A percentile compares a stretch with the other conserved stretches of the same genome.
These are phyloP conservation scores for Aspergillus fumigatus DNA, from an alignment of 2,329 filamentous ascomycete genomes.

Conservation along the genomic window DNA sequence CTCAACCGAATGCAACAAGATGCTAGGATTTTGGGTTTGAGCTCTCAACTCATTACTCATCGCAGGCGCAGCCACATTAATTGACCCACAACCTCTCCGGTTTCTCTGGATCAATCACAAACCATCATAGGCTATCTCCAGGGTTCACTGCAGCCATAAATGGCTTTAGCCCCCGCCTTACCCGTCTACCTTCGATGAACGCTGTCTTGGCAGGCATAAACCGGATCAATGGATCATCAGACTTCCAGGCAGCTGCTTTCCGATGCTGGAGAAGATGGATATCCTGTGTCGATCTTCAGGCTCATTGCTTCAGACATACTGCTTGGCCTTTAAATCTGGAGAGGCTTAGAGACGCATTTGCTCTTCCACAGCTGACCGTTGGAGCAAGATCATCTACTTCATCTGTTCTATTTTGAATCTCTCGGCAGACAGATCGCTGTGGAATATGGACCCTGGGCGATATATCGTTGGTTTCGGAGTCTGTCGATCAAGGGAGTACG, in stretches of 20 bases:
- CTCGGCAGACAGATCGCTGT: neutral
- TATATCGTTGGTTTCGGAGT: neutral
- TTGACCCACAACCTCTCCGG: neutral
- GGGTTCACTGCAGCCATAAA: neutral
- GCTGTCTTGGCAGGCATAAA: neutral
- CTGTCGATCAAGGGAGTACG: neutral
- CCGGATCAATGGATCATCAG: neutral
- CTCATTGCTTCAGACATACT: neutral
- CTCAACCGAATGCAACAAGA: neutral
- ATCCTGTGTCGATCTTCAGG: constrained; percentile 4
- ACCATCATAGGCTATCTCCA: neutral
- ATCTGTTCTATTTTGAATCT: neutral
- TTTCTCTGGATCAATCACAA: neutral
- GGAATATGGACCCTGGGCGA: neutral
- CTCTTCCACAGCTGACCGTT: neutral
- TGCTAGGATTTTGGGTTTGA: neutral
- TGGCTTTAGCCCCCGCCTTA: neutral
- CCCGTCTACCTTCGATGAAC: constrained; percentile 6
- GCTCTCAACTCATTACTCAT: neutral
- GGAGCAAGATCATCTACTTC: neutral
- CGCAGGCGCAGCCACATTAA: neutral
- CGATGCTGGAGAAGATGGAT: neutral
- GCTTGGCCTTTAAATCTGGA: constrained; percentile 1
- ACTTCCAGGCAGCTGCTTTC: neutral
- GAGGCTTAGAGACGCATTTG: constrained; percentile 12